Base-by-base conservation (phyloP, 2,329 filamentous ascomycete genomes). In the Aspergillus candidus region DNA sequence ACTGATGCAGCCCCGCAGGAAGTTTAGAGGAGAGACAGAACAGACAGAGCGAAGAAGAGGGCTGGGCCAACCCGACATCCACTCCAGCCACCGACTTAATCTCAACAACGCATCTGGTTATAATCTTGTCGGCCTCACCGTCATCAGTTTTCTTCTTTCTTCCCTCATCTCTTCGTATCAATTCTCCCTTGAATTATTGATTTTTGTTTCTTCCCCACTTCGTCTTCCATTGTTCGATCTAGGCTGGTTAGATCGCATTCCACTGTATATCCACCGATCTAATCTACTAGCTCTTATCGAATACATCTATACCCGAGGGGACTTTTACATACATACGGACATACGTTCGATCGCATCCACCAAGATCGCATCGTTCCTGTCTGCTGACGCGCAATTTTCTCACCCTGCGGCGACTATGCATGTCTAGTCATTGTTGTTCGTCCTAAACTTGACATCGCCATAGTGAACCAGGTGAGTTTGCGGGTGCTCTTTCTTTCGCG, bases 31-130 rank as follows among this genome's bases (percentile, higher is more conserved):
- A 14, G n/a, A 29, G 40, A 38, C 39, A 45, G 38, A 33, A 30
- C 40, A 52, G 36, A 41, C 34, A 41, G 33, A 35, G 41, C 2
- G 7, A 27, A 27, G 22, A 36, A 41, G 33, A 48, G 41, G 41
- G 41, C 41, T 39, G 41, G 48, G 46, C 41, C 46, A 40, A 36
- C 43, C 39, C 44, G 39, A 48, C 52, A 53, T 50, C 52, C 52
- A 55, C 52, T 47, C 50, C 52, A 55, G 52, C 52, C 52, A 55
- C 52, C 49, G 38, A 43, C 43, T 47, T 42, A 47, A 46, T 27
- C 22, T 27, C 22, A 27, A 8, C 43, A 39, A 43, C 46, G 34
- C 22, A 27, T 27, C 22, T 27, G 6, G 8, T 27, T 27, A 27
- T 7, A 27, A 27, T 27, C 22, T 27, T 7, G 22, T 27, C 22